Percentiles rank a stretch among this genome's conserved stretches.
Conservation (phyloP, 2,329 filamentous ascomycete species). For the Basipetospora chlamydospora region DNA sequence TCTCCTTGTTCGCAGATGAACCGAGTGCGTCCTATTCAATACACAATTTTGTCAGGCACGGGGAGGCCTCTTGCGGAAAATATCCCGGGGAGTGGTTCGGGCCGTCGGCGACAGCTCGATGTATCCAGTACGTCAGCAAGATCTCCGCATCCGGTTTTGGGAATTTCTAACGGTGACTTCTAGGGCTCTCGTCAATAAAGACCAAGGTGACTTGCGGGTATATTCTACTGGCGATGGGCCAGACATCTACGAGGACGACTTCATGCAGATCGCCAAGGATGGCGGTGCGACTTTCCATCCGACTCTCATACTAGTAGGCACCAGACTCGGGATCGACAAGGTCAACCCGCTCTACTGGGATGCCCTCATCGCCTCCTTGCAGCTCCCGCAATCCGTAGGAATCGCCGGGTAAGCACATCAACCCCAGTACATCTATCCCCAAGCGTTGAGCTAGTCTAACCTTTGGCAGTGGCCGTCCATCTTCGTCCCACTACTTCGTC, state of each 20-base stretch:
- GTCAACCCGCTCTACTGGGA: slow-evolving; percentile 93
- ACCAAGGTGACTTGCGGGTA: slow-evolving; percentile 54
- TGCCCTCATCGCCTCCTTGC: slow-evolving; percentile 69
- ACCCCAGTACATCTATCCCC: too few relatives aligned
- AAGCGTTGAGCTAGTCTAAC: too few relatives aligned
- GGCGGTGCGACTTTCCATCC: slow-evolving; percentile 56
- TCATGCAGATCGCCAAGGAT: slow-evolving; percentile 62
- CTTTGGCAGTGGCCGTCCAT: slow-evolving; percentile 66
- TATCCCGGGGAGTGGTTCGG: slow-evolving; percentile 98
- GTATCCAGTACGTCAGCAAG: slow-evolving; percentile 64
- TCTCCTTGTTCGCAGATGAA: slow-evolving; percentile 79
- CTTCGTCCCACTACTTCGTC: slow-evolving; percentile 59
- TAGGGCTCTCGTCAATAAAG: slow-evolving; percentile 60
- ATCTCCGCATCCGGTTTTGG: too few relatives aligned
- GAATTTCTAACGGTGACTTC: slow-evolving; percentile 8
- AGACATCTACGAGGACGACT: slow-evolving; percentile 84
- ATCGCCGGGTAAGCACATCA: slow-evolving; percentile 76
- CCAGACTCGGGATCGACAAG: slow-evolving; percentile 81
- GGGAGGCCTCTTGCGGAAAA: slow-evolving; percentile 76
- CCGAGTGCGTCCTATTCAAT: slow-evolving; percentile 81
- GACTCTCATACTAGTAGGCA: slow-evolving; percentile 78
- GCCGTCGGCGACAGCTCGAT: slow-evolving; percentile 86
- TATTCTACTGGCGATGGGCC: slow-evolving; percentile 83
- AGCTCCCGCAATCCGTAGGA: slow-evolving; percentile 85
- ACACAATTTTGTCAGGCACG: slow-evolving; percentile 83